These are phyloP conservation scores for Pistacia atlantica DNA, from an alignment of 345 rosid species.

Conservation along the genomic window DNA sequence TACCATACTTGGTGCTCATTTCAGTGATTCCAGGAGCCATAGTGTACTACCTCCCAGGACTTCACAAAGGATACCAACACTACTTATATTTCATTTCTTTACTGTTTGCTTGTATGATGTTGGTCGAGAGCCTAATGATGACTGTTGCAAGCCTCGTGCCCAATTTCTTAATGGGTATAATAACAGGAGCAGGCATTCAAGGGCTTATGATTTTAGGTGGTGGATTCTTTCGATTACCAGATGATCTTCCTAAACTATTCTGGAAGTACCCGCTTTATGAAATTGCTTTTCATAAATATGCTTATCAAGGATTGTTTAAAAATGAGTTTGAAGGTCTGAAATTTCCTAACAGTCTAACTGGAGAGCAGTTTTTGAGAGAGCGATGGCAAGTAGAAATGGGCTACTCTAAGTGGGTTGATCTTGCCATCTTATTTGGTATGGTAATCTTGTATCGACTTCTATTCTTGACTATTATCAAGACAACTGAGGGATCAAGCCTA, in stretches of 20 bases:
- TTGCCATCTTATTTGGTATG: conserved; percentile 46
- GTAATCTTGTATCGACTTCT: conserved; percentile 34
- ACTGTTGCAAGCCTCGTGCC: conserved; percentile 52
- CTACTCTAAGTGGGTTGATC: conserved; percentile 58
- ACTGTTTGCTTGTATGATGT: conserved; percentile 44
- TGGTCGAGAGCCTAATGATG: conserved; percentile 66
- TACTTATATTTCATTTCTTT: conserved; percentile 33
- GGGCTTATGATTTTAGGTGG: conserved; percentile 50
- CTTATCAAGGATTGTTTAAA: conserved; percentile 51
- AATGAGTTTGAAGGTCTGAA: conserved; percentile 51
- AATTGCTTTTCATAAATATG: conserved; percentile 52
- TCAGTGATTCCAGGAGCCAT: conserved; percentile 52
- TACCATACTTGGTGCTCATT: conserved; percentile 39
- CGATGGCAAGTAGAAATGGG: conserved; percentile 47
- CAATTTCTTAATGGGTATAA: conserved; percentile 53
- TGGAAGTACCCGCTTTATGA: conserved; percentile 54
- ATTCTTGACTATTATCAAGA: conserved; percentile 38
- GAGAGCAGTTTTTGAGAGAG: conserved; percentile 31
- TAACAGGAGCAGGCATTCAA: conserved; percentile 56
- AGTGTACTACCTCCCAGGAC: conserved; percentile 36
- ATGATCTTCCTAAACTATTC: conserved; percentile 41
- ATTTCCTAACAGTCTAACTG: conserved; percentile 17
- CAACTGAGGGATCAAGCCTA: conserved; percentile 31
- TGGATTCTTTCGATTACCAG: conserved; percentile 53
- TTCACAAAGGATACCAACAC: conserved; percentile 34